Evolutionary conservation across 331 rosid genomes (phyloP).

Genomic region (Quercus phellos): DNA sequence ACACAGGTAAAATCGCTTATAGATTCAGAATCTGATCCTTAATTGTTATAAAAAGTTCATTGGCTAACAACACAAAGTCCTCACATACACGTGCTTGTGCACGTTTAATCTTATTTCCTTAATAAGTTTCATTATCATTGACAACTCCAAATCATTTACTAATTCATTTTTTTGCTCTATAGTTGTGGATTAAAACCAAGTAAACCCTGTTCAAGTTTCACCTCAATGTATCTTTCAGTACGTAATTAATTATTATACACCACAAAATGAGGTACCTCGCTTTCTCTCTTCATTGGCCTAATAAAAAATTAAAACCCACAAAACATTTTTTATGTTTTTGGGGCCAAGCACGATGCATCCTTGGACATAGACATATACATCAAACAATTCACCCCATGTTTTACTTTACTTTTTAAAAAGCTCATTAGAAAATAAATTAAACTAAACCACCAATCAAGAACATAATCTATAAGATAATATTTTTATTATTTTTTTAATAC

Average conservation of each 20-base stretch:
- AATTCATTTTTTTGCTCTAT: not conserved
- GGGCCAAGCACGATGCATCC: not conserved
- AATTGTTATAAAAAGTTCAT: not conserved
- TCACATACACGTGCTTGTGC: not conserved
- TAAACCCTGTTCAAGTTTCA: not conserved
- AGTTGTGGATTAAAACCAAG: not conserved
- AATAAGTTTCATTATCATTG: not conserved
- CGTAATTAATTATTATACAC: not conserved
- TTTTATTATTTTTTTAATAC: constrained; percentile 20
- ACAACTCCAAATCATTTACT: not conserved
- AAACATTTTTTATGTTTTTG: not conserved
- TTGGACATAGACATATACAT: not conserved
- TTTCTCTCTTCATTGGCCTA: not conserved
- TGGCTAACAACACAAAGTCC: not conserved
- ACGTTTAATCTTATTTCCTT: not conserved
- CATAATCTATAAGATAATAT: constrained; percentile 1
- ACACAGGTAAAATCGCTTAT: not conserved
- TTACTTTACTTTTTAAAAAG: not conserved
- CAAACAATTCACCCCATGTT: not conserved
- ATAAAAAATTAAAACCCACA: not conserved
- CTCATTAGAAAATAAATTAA: not conserved
- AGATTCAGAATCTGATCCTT: not conserved
- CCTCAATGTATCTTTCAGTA: not conserved
- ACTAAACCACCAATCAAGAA: not conserved
- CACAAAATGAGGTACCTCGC: not conserved